Conservation (phyloP, 1,284 basidiomycete species). For the Pisolithus thermaeus region DNA sequence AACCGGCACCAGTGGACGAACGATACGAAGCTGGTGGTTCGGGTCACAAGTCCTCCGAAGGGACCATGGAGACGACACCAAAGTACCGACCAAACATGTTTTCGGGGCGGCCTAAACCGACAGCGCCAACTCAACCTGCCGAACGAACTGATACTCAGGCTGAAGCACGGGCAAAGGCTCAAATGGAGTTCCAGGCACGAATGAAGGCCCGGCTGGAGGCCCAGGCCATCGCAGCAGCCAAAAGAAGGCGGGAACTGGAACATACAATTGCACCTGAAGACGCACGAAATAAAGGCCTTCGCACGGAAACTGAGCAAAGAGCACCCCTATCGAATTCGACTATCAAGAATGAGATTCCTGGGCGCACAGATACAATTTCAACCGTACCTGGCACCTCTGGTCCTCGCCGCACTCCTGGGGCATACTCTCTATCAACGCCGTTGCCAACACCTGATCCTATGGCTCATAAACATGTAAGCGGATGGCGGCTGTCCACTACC, state of each 20-base stretch:
- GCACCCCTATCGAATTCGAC: not conserved
- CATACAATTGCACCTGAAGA: slow-evolving; percentile 54
- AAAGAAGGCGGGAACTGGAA: slow-evolving; percentile 62
- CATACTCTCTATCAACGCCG: not conserved
- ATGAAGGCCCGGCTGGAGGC: slow-evolving; percentile 45
- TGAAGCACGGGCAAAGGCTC: not conserved
- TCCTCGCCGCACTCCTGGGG: not conserved
- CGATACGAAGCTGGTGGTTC: too few relatives aligned
- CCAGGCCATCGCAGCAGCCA: slow-evolving; percentile 45
- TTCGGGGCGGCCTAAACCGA: too few relatives aligned
- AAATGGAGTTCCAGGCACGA: slow-evolving; percentile 29
- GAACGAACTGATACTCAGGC: too few relatives aligned
- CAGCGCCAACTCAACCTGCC: too few relatives aligned
- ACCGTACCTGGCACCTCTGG: not conserved
- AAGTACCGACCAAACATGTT: too few relatives aligned
- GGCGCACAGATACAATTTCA: not conserved
- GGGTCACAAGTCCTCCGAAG: too few relatives aligned
- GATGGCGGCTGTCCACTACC: not conserved
- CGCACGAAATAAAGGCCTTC: slow-evolving; percentile 55
- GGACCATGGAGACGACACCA: too few relatives aligned
- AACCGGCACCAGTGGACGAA: too few relatives aligned
- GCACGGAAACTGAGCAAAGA: slow-evolving; percentile 70
- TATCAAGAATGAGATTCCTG: not conserved
- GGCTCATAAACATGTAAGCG: not conserved
- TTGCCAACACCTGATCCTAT: not conserved